Evolutionary conservation across 1,139 yeast genomes (phyloP).

Genomic region (Nematodospora anomalae): DNA sequence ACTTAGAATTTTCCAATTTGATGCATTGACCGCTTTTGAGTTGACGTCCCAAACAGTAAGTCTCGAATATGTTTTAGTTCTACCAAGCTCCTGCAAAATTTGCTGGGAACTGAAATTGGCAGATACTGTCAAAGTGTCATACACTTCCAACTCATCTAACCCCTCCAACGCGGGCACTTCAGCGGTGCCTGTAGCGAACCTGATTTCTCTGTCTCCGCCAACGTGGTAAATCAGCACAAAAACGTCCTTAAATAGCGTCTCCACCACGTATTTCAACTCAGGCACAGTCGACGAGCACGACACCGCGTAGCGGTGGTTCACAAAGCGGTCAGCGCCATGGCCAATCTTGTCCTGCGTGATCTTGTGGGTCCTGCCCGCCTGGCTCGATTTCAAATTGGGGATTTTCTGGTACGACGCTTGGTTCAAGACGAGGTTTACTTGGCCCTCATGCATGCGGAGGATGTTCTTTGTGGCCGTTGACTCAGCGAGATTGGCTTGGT

Average conservation of each 20-base stretch:
- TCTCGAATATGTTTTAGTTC: neutral
- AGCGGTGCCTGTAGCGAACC: neutral
- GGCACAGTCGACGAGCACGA: constrained; percentile 1
- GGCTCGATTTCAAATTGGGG: constrained; percentile 9
- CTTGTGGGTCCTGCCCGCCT: constrained; percentile 3
- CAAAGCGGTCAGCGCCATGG: constrained; percentile 11
- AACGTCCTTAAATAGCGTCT: constrained; percentile 8
- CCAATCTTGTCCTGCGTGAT: constrained; percentile 9
- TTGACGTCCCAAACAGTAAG: constrained; percentile 6
- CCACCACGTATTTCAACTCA: constrained; percentile 11
- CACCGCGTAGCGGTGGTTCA: constrained; percentile 6
- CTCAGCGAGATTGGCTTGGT: constrained; percentile 2
- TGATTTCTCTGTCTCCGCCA: neutral
- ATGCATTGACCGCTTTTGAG: constrained; percentile 1
- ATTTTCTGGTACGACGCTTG: constrained; percentile 11
- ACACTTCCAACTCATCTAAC: constrained; percentile 7
- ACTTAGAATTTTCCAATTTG: constrained; percentile 9
- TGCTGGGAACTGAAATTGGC: constrained; percentile 5
- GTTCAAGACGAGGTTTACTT: constrained; percentile 1
- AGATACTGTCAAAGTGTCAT: constrained; percentile 9
- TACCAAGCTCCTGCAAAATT: neutral
- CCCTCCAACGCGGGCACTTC: neutral
- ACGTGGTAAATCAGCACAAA: constrained; percentile 1
- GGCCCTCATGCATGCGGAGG: neutral
- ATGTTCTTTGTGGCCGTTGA: neutral